Conservation (phyloP, 2,329 filamentous ascomycete species). For the Fusarium redolens region DNA sequence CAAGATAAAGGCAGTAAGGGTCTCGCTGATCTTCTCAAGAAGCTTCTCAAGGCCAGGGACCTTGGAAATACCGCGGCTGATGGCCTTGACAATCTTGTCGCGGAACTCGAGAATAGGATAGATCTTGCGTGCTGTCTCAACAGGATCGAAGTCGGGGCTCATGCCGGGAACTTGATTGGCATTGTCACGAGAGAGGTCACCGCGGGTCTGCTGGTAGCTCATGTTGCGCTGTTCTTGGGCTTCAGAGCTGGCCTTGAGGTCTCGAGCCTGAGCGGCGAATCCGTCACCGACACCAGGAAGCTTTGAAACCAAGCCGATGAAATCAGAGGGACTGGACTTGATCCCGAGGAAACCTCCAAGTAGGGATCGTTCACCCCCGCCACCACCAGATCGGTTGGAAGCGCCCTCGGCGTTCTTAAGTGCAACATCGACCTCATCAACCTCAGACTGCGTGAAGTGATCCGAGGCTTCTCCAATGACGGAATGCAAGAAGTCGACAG, state of each 20-base stretch:
- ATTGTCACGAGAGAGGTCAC: conserved; percentile 57
- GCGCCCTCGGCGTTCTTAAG: conserved; percentile 74
- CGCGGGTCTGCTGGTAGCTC: conserved; percentile 47
- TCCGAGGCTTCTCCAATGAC: conserved; percentile 82
- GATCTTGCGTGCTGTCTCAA: conserved; percentile 82
- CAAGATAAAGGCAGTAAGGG: conserved; percentile 89
- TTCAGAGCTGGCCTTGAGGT: conserved; percentile 69
- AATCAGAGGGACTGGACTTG: conserved; percentile 59
- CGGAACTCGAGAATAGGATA: conserved; percentile 95
- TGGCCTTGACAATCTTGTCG: conserved; percentile 90
- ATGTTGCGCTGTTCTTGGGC: conserved; percentile 71
- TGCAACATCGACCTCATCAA: conserved; percentile 82
- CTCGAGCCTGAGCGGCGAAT: conserved; percentile 73
- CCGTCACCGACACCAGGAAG: conserved; percentile 77
- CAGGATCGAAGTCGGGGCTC: conserved; percentile 79
- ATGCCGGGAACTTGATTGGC: conserved; percentile 77
- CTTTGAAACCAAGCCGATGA: conserved; percentile 79
- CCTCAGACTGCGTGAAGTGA: conserved; percentile 86
- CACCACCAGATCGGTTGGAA: conserved; percentile 50
- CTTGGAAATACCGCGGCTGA: conserved; percentile 87
- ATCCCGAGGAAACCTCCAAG: conserved; percentile 57
- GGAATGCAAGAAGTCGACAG: conserved; percentile 86
- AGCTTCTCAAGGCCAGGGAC: conserved; percentile 89
- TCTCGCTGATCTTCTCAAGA: conserved; percentile 95
- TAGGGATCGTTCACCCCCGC: conserved; percentile 47